phyloP scores from a whole-genome alignment of 164 flowering plant species.

The Saururus chinensis region DNA sequence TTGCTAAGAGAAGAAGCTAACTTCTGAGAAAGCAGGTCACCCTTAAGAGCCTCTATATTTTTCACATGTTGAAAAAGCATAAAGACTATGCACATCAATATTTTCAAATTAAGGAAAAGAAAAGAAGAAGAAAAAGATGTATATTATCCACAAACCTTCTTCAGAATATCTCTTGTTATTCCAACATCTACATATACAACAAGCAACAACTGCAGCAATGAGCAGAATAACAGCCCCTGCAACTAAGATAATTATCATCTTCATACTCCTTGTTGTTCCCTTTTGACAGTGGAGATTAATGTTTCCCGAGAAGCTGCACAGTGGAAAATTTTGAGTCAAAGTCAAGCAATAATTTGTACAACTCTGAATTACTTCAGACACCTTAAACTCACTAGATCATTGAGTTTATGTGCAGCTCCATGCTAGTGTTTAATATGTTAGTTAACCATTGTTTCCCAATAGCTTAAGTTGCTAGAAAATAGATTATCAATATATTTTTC shows the following conservation, averaged over 20 bases:
- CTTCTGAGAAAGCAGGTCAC: conserved; percentile 34
- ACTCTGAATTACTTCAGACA: background rate
- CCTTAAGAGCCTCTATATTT: conserved; percentile 25
- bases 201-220: conserved; percentile 48
- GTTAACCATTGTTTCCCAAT: too few relatives aligned
- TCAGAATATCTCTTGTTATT: conserved; percentile 29
- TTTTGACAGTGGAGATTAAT: conserved; percentile 40
- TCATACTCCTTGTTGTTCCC: conserved; percentile 20
- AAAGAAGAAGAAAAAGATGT: background rate
- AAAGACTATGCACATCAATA: background rate
- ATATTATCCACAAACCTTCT: conserved; percentile 31
- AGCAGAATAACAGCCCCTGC: background rate
- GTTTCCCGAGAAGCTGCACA: conserved; percentile 72
- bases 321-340: background rate
- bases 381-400: too few relatives aligned
- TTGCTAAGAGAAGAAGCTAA: conserved; percentile 37
- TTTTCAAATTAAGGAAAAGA: too few relatives aligned
- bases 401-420: too few relatives aligned
- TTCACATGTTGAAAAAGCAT: background rate
- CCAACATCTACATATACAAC: conserved; percentile 36
- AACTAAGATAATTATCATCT: conserved; percentile 44
- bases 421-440: too few relatives aligned
- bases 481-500: too few relatives aligned
- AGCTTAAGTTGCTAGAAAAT: too few relatives aligned
- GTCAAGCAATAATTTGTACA: background rate